Evolutionary conservation across 164 flowering plant species (phyloP), one percentile per base, ranked within the genome.

Genomic region (Vitis rotundifolia): DNA sequence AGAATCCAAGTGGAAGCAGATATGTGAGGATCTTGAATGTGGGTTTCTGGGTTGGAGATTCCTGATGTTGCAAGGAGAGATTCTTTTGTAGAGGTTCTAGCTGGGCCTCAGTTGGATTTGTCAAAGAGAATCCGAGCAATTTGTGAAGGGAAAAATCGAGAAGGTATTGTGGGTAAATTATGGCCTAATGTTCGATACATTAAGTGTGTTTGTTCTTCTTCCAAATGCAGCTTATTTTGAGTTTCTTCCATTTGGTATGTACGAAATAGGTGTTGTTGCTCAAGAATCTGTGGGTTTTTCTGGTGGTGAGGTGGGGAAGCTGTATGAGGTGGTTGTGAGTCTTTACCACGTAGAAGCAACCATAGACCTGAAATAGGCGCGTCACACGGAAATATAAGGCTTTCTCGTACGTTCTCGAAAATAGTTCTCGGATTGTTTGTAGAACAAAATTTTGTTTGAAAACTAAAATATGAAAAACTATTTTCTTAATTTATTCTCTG

Each of bases 191-290:
- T 60, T 22, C 78, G 85, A 6, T 83, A 70, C 28, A 47, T 86
- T 49, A 77, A 58, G 56, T 77, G 81, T 68, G 80, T 82, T 6
- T 71, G 78, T 79, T 48, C 62, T 86, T 64, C 77, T 83, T 26
- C 89, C 89, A 13, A 80, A 76, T 50, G 87, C 85, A 2, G 87
- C 89, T 9, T 86, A 86, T 69, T 86, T 83, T 37, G 89, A 86
- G 77, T 86, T 82, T 74, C 83, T 80, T n/a, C 87, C 85, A 5
- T 80, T 74, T 65, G 75, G 77, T 70, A 12, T 59, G 29, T 58
- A 55, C 2, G 31, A 31, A 3, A 56, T 37, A 2, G 44, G 28
- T 68, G 47, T 9, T 54, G 53, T 22, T 26, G 67, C 57, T 59
- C 70, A 68, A 44, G 78, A 78, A 66, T 71, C 79, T 8, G 80